A percentile compares a stretch with the other conserved stretches of the same genome.
Conservation (phyloP, 1,139 yeast genomes). For the Yamadazyma dushanensis region DNA sequence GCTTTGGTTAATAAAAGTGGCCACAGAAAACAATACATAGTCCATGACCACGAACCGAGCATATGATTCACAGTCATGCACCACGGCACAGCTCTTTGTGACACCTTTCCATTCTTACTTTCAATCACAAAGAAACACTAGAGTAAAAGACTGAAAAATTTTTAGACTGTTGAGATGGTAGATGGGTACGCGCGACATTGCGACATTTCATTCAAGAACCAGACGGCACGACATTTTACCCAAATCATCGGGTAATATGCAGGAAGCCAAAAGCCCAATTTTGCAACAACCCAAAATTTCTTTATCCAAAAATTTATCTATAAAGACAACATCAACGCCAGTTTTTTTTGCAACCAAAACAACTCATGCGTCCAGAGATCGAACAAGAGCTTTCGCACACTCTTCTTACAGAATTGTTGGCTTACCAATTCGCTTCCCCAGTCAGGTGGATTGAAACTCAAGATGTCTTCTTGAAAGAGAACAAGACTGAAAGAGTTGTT, state of each 20-base stretch:
- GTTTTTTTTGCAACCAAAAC: not conserved
- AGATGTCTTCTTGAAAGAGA: constrained; percentile 91
- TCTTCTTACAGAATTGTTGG: constrained; percentile 89
- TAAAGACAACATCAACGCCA: not conserved
- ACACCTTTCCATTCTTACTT: too few relatives aligned
- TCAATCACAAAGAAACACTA: too few relatives aligned
- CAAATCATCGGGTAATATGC: constrained; percentile 1
- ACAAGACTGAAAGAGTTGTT: constrained; percentile 94
- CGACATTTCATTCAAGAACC: too few relatives aligned
- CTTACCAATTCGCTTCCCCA: constrained; percentile 98
- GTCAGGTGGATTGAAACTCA: constrained; percentile 99
- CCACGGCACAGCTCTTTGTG: too few relatives aligned
- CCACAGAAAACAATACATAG: too few relatives aligned
- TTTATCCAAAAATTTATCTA: not conserved
- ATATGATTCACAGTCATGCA: too few relatives aligned
- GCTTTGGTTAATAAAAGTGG: too few relatives aligned
- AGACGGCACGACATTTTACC: constrained; percentile 4
- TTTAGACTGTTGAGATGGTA: too few relatives aligned
- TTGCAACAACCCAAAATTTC: constrained; percentile 7
- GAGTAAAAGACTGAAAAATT: too few relatives aligned
- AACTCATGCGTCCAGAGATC: constrained; percentile 87
- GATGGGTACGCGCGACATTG: constrained; percentile 1
- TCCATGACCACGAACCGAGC: too few relatives aligned
- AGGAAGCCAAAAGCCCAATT: not conserved
- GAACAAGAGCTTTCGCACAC: constrained; percentile 98